Percentiles rank a stretch among this genome's conserved stretches.
phyloP scores from a whole-genome alignment of 768 basidiomycete genomes.

The Vishniacozyma victoriae region DNA sequence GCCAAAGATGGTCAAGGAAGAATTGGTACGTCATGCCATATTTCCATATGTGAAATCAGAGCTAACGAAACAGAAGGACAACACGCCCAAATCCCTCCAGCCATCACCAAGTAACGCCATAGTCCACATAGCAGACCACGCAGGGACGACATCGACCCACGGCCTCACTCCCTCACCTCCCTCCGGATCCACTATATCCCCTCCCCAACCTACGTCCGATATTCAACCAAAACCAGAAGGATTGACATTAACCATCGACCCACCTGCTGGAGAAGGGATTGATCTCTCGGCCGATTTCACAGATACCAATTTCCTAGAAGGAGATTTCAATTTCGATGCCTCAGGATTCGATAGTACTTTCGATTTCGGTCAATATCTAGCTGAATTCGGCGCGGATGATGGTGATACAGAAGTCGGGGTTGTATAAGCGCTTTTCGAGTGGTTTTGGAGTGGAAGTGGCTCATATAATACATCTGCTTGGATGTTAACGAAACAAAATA shows the following conservation, averaged over 20 bases:
- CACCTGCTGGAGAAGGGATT: neutral
- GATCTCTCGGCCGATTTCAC: neutral
- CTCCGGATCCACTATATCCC: slow-evolving; percentile 12
- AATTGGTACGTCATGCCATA: slow-evolving; percentile 10
- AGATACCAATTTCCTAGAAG: slow-evolving; percentile 4
- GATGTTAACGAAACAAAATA: no score
- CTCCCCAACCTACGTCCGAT: neutral
- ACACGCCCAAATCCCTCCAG: slow-evolving; percentile 32
- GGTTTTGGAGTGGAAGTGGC: no score
- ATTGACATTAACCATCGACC: neutral
- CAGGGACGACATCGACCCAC: slow-evolving; percentile 6
- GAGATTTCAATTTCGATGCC: slow-evolving; percentile 22
- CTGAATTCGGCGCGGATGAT: slow-evolving; percentile 24
- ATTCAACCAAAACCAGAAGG: neutral
- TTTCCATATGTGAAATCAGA: neutral
- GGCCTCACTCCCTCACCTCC: slow-evolving; percentile 23
- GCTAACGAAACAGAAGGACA: neutral
- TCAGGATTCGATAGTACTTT: slow-evolving; percentile 22
- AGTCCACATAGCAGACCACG: slow-evolving; percentile 9
- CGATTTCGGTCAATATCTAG: slow-evolving; percentile 33
- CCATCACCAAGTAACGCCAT: slow-evolving; percentile 26
- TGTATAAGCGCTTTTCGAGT: neutral
- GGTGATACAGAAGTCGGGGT: slow-evolving; percentile 19
- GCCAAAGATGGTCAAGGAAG: slow-evolving; percentile 26
- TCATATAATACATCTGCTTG: no score